These are phyloP conservation scores for Pseudogymnoascus sp. DNA, from an alignment of 2,329 filamentous ascomycete genomes.

Conservation along the genomic window DNA sequence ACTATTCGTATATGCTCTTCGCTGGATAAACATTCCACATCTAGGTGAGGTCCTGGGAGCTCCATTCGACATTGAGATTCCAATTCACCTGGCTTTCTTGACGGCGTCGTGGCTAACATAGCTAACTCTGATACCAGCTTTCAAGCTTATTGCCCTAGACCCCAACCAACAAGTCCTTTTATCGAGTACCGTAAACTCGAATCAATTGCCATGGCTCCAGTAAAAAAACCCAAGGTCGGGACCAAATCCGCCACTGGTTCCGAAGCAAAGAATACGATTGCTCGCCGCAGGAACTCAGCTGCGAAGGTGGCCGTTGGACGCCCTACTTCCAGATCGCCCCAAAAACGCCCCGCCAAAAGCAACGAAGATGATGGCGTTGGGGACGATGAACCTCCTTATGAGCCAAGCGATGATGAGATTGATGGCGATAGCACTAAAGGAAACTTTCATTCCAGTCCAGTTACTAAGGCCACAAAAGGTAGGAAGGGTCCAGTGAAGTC, in stretches of 20 bases:
- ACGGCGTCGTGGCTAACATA: not conserved
- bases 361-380: not conserved
- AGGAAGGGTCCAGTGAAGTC: not conserved
- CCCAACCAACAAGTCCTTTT: not conserved
- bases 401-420: not conserved
- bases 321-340: not conserved
- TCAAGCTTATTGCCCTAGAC: not conserved
- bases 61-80: not conserved
- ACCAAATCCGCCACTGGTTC: not conserved
- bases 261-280: not conserved
- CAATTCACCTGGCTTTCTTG: not conserved
- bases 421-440: not conserved
- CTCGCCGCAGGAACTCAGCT: not conserved
- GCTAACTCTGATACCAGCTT: not conserved
- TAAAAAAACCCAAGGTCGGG: not conserved
- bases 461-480: not conserved
- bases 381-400: not conserved
- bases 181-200: not conserved
- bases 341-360: not conserved
- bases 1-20: not conserved
- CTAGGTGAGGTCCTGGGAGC: not conserved
- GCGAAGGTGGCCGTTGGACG: not conserved
- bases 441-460: not conserved
- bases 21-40: not conserved
- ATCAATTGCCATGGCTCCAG: not conserved